These are phyloP conservation scores for Taphrina wiesneri DNA, from an alignment of 1,139 yeast species.

Conservation along the genomic window DNA sequence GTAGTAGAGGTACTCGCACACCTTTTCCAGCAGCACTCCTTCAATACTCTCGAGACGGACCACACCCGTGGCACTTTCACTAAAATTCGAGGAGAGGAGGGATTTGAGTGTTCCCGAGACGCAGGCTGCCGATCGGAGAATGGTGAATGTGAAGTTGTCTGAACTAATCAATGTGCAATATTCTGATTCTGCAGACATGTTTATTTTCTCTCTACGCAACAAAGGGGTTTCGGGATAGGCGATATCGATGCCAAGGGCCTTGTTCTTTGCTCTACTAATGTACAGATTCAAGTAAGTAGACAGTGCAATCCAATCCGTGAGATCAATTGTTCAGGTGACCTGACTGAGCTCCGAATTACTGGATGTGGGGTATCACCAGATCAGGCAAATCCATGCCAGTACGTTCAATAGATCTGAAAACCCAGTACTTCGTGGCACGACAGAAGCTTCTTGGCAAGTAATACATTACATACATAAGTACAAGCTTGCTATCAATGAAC, in stretches of 20 bases:
- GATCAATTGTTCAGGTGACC: not conserved
- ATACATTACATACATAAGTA: not conserved
- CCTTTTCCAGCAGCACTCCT: constrained; percentile 60
- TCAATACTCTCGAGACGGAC: constrained; percentile 37
- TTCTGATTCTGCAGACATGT: constrained; percentile 39
- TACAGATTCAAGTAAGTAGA: too few species aligned
- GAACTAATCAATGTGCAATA: constrained; percentile 72
- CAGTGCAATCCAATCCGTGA: too few species aligned
- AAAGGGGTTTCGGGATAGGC: not conserved
- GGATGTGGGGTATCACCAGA: not conserved
- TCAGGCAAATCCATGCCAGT: not conserved
- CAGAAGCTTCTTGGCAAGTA: not conserved
- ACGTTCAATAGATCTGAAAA: not conserved
- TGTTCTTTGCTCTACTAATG: not conserved
- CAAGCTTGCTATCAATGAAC: not conserved
- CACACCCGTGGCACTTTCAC: constrained; percentile 36
- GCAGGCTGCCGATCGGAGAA: constrained; percentile 71
- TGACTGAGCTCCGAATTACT: not conserved
- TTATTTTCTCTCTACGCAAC: not conserved
- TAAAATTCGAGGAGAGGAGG: constrained; percentile 50
- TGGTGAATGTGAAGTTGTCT: constrained; percentile 66
- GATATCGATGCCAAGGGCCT: not conserved
- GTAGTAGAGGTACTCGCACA: constrained; percentile 82
- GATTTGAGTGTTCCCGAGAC: constrained; percentile 78
- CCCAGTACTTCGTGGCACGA: not conserved